phyloP scores from a whole-genome alignment of 306 rosid genomes.

The Herpetospermum pedunculosum region DNA sequence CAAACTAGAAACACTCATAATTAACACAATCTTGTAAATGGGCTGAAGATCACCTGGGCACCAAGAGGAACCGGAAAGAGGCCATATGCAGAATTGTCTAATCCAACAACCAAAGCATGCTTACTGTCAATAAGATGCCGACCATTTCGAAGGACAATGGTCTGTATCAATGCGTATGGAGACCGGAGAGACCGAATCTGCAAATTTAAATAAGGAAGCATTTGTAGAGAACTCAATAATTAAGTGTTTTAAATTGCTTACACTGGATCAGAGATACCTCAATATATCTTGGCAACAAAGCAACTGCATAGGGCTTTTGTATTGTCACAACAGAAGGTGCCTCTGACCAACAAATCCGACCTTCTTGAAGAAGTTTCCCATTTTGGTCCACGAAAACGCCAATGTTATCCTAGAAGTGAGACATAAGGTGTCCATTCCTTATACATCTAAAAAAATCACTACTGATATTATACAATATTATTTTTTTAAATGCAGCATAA shows the following conservation, averaged over 20 bases:
- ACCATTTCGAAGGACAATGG: slow-evolving; percentile 75
- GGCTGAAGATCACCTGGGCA: slow-evolving; percentile 59
- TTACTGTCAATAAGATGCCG: slow-evolving; percentile 62
- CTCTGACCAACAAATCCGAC: slow-evolving; percentile 97
- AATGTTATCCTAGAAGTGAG: slow-evolving; percentile 68
- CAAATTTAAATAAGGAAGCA: slow-evolving; percentile 18
- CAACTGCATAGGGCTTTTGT: slow-evolving; percentile 83
- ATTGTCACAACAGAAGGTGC: slow-evolving; percentile 71
- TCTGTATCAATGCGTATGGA: slow-evolving; percentile 86
- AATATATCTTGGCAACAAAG: slow-evolving; percentile 72
- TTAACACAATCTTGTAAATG: not conserved
- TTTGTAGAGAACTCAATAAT: slow-evolving; percentile 2
- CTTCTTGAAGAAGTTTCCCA: slow-evolving; percentile 85
- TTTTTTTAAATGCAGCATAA: not conserved
- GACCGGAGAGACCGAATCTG: slow-evolving; percentile 84
- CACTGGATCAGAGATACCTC: slow-evolving; percentile 40
- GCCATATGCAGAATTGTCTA: slow-evolving; percentile 71
- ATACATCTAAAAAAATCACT: not conserved
- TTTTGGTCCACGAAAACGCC: slow-evolving; percentile 96
- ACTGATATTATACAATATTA: not conserved
- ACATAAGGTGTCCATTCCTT: slow-evolving; percentile 4
- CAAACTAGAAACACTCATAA: not conserved
- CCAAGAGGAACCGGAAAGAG: slow-evolving; percentile 97
- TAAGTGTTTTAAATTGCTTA: not conserved
- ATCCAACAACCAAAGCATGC: slow-evolving; percentile 45